phyloP scores from a whole-genome alignment of 83 land plant genomes.

The Diphasiastrum complanatum region DNA sequence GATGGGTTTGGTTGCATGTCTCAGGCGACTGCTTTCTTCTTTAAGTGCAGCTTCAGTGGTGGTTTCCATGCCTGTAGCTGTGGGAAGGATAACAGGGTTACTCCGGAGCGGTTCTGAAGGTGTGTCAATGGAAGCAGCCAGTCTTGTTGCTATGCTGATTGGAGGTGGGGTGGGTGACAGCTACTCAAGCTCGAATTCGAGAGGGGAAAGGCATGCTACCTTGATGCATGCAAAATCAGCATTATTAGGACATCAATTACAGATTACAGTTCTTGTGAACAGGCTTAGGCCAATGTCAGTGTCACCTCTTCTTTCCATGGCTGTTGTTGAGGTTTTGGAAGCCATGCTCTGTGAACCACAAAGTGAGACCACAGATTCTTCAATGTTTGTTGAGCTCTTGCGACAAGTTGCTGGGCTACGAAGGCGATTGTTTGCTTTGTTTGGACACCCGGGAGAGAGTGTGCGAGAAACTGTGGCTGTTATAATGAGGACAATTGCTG shows the following conservation, averaged over 20 bases:
- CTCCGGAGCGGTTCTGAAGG: conserved; percentile 95
- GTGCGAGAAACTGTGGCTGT: conserved; percentile 95
- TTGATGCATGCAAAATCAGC: conserved; percentile 93
- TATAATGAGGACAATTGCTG: conserved; percentile 97
- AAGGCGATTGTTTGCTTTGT: conserved; percentile 86
- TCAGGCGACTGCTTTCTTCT: conserved; percentile 81
- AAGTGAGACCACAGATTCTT: conserved; percentile 91
- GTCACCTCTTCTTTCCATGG: conserved; percentile 91
- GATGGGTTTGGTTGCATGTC: conserved; percentile 83
- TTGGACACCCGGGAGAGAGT: conserved; percentile 98
- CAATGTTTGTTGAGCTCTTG: conserved; percentile 86
- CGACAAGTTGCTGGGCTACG: conserved; percentile 95
- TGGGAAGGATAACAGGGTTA: conserved; percentile 89
- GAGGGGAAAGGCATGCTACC: conserved; percentile 91
- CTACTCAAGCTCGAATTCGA: conserved; percentile 48
- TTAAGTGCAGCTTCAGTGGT: conserved; percentile 84
- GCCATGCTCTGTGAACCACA: conserved; percentile 99
- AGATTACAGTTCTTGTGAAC: conserved; percentile 70
- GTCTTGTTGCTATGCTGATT: conserved; percentile 80
- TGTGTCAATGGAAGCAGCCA: conserved; percentile 93
- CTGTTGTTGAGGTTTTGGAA: conserved; percentile 93
- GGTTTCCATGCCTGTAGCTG: conserved; percentile 96
- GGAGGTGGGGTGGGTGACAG: conserved; percentile 89
- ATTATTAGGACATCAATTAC: conserved; percentile 55
- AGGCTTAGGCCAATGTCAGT: conserved; percentile 84